Evolutionary conservation across 139 green algal species (phyloP).

Genomic region (Edaphochlamys debaryana): DNA sequence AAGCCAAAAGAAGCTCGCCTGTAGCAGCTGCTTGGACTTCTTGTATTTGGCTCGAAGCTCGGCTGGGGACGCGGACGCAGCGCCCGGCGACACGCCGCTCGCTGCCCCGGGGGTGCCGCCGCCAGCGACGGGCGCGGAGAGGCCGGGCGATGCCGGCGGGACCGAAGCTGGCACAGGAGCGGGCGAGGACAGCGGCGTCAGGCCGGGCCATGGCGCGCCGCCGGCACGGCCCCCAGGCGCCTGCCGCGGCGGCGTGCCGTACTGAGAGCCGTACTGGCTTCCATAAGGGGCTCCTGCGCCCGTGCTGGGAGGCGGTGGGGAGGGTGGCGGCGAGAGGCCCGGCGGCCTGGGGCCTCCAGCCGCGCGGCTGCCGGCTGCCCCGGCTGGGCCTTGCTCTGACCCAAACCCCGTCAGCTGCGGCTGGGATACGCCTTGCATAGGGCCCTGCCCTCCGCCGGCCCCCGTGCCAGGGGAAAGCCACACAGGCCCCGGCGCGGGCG

Average conservation of each 20-base stretch:
- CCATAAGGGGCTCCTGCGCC: no score
- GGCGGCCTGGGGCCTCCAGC: no score
- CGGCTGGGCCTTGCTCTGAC: no score
- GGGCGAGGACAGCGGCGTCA: neutral
- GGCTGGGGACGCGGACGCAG: neutral
- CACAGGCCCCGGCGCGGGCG: neutral
- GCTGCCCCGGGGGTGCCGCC: neutral
- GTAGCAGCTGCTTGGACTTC: slow-evolving; percentile 28
- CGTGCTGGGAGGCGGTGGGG: neutral
- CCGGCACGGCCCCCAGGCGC: no score
- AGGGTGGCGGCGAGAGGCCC: no score
- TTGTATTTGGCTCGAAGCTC: slow-evolving; percentile 33
- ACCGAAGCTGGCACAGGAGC: neutral
- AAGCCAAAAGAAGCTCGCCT: neutral
- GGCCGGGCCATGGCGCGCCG: no score
- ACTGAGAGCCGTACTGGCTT: no score
- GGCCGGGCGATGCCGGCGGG: neutral
- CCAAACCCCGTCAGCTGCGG: neutral
- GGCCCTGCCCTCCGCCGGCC: neutral
- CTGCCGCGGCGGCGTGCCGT: no score
- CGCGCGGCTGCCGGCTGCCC: no score
- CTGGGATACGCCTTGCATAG: neutral
- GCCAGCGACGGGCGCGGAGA: no score
- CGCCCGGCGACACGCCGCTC: neutral
- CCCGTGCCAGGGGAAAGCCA: neutral